Base-by-base conservation (phyloP, 495 filamentous ascomycete species). In the Viridothelium virens region DNA sequence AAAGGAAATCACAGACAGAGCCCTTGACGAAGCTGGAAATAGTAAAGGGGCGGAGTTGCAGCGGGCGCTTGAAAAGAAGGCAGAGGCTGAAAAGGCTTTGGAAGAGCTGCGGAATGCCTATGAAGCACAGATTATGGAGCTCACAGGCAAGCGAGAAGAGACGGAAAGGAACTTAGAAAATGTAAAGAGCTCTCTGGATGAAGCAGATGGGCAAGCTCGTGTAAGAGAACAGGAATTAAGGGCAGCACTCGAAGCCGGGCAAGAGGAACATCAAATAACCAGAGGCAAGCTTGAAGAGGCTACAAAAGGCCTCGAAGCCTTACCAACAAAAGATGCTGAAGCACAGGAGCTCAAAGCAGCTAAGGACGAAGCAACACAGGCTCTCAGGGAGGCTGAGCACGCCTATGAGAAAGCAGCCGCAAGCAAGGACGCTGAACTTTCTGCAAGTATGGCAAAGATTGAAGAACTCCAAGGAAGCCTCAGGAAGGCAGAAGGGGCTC, bases 231-330 rank as follows among this genome's bases (percentile, higher is more conserved):
- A 59, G 36, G 53, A 33, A 36, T 36, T 59, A 36, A 31, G 36
- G 36, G 31, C 53, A 59, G 53, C 53, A 9, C 53, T 59, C 31
- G 14, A 7, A 59, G 53, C 53, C 33, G 53, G 53, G 7, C 18
- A 34, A 33, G 25, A 59, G 25, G 53, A 59, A 59, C 53, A 59
- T 36, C 18, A 36, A 9, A 6, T 36, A 7, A 59, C 53, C 53
- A 59, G 14, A 59, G 53, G 18, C 18, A 59, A 59, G 53, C 53
- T 59, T 10, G 53, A 59, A 34, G 53, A 59, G 53, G 53, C 53
- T 36, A 59, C 53, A 59, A 59, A 31, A 59, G 36, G 31, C 31
- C 31, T 59, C 3, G 53, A 59, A 36, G 53, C 53, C 53, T 36
- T 59, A 9, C 53, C 53, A 14, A 34, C 53, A 59, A 59, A 36